Base-by-base conservation (phyloP, 805 yeast species). In the Wilhelminamyces savonicus region DNA sequence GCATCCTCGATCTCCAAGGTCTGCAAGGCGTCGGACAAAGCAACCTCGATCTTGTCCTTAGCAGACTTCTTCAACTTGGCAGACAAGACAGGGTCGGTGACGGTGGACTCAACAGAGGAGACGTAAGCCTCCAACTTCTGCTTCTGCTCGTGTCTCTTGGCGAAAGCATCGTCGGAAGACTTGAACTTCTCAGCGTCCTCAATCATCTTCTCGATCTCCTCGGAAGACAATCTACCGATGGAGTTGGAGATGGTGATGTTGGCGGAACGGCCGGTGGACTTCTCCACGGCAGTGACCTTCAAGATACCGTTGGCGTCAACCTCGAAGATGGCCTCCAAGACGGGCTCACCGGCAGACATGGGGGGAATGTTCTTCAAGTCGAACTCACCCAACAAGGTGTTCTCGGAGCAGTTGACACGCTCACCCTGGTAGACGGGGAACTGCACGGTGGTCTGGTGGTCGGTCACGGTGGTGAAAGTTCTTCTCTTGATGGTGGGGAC, bases 121-220 rank as follows among this genome's bases (percentile, higher is more conserved):
- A 92, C 94, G 82, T 90, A 90, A 56, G 97, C 86, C 78, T 90
- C 98, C 66, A 90, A 82, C 77, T 87, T 88, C 76, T 90, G 97
- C 77, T 88, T 90, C 63, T 95, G 92, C 79, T 92, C 97, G 76
- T 90, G 97, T 67, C 82, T 82, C 88, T 88, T 90, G 71, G 97
- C 94, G 83, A 90, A 92, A 57, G 94, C 96, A 64, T 90, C 97
- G 71, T 90, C 98, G 55, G 95, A 84, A 60, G 90, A 76, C 86
- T 90, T 90, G 95, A 87, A 64, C 51, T 64, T 64, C 54, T 64
- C 70, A 47, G 70, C 70, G 49, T 64, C 70, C 40, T 50, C 46
- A 46, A 64, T 63, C 70, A 64, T 64, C 59, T 63, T 58, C 56
- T 64, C 70, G 47, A 64, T 64, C 56, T 64, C 70, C 37, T 63